These are phyloP conservation scores for Helichrysum umbraculigerum DNA, from an alignment of 129 eudicot genomes.

Conservation along the genomic window DNA sequence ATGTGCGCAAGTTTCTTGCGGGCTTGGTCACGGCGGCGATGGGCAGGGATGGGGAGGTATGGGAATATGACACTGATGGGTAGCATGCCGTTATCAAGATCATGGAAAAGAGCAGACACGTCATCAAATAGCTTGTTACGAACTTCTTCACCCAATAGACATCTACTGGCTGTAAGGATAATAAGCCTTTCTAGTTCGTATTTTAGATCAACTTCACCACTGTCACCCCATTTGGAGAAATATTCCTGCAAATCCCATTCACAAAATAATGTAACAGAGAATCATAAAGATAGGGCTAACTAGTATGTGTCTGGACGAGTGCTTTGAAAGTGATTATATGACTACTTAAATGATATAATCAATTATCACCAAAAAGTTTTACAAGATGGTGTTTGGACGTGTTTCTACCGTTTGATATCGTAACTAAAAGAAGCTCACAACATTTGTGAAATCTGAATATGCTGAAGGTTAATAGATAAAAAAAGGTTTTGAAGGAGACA, in stretches of 20 bases:
- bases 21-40: conserved; percentile 84
- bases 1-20: conserved; percentile 73
- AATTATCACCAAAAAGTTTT: neutral
- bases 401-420: too few species aligned
- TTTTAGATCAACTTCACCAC: conserved; percentile 93
- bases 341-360: neutral
- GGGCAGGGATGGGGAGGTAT: conserved; percentile 93
- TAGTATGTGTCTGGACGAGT: neutral
- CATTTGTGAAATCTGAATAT: too few species aligned
- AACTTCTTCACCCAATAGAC: conserved; percentile 86
- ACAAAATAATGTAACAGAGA: conserved; percentile 10
- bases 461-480: too few species aligned
- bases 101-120: conserved; percentile 90
- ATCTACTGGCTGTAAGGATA: conserved; percentile 91
- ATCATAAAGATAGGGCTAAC: neutral
- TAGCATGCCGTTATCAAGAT: conserved; percentile 92
- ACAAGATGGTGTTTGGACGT: too few species aligned
- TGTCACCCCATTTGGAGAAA: conserved; percentile 95
- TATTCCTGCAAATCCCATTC: conserved; percentile 54
- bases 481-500: too few species aligned
- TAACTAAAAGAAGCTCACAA: too few species aligned
- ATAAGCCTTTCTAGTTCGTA: conserved; percentile 81
- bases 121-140: conserved; percentile 92
- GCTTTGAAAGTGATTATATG: neutral
- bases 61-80: conserved; percentile 97